These are phyloP conservation scores for Pyrus pyrifolia DNA, from an alignment of 306 rosid species.

Conservation along the genomic window DNA sequence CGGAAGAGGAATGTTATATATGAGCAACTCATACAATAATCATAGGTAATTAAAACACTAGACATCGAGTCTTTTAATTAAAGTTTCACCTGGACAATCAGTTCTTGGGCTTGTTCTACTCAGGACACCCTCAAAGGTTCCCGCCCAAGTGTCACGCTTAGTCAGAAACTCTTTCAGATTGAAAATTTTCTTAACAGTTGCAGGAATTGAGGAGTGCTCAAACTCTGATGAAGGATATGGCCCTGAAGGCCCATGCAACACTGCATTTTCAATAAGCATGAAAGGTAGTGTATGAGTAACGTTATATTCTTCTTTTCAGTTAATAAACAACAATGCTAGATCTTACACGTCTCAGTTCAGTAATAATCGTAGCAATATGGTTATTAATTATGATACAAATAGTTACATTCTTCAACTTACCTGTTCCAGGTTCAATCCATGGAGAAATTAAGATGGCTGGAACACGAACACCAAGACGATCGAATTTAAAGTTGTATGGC, in stretches of 20 bases:
- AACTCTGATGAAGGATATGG: constrained; percentile 56
- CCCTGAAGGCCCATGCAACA: constrained; percentile 48
- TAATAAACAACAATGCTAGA: too few species aligned
- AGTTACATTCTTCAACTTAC: constrained; percentile 6
- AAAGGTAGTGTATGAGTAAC: neutral
- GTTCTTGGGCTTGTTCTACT: constrained; percentile 32
- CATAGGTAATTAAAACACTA: too few species aligned
- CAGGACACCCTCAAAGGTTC: constrained; percentile 37
- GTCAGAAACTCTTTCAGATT: constrained; percentile 44
- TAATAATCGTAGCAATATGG: neutral
- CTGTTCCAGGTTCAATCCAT: constrained; percentile 63
- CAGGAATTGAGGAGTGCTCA: constrained; percentile 58
- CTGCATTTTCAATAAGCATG: constrained; percentile 14
- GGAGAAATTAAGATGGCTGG: constrained; percentile 61
- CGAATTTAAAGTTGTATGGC: constrained; percentile 45
- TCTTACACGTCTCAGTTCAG: too few species aligned
- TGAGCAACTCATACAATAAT: too few species aligned
- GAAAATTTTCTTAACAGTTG: constrained; percentile 64
- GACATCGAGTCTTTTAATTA: too few species aligned
- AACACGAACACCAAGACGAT: constrained; percentile 72
- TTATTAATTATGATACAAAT: neutral
- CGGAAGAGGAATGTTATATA: too few species aligned
- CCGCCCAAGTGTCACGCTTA: constrained; percentile 50
- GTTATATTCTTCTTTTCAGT: neutral
- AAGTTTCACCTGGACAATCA: constrained; percentile 36